These are phyloP conservation scores for Heimioporus sp. DNA, from an alignment of 768 basidiomycete genomes.

Conservation along the genomic window DNA sequence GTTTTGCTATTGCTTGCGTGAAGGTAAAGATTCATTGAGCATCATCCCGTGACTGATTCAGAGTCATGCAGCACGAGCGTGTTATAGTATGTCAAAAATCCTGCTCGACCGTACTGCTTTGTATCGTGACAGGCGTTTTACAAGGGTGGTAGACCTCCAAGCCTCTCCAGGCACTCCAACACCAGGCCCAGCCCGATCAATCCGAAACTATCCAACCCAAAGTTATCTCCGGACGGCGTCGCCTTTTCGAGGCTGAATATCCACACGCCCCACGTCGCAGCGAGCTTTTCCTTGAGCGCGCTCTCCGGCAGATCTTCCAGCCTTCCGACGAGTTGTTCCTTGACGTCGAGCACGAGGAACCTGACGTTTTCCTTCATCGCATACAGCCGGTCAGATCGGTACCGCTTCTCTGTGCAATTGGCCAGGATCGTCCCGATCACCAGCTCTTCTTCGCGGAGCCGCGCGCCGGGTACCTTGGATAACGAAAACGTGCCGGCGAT, in stretches of 20 bases:
- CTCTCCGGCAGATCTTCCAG: slow-evolving; percentile 21
- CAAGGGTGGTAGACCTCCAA: slow-evolving; percentile 30
- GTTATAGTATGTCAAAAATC: no score
- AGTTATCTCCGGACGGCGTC: slow-evolving; percentile 27
- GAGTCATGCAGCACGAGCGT: no score
- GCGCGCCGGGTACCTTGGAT: slow-evolving; percentile 51
- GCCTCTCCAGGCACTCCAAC: slow-evolving; percentile 54
- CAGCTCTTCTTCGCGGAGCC: slow-evolving; percentile 69
- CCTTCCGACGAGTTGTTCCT: slow-evolving; percentile 34
- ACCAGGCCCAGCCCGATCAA: slow-evolving; percentile 59
- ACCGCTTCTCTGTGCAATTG: slow-evolving; percentile 60
- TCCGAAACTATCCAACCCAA: slow-evolving; percentile 66
- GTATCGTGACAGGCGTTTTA: no score
- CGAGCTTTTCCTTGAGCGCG: slow-evolving; percentile 40
- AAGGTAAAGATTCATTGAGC: no score
- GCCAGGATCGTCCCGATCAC: slow-evolving; percentile 74
- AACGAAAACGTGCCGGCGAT: slow-evolving; percentile 68
- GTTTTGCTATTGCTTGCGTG: no score
- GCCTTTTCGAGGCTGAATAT: slow-evolving; percentile 44
- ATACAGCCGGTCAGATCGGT: slow-evolving; percentile 55
- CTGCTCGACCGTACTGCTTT: no score
- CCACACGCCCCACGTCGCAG: slow-evolving; percentile 67
- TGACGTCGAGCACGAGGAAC: slow-evolving; percentile 51
- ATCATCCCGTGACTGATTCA: no score
- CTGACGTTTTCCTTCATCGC: slow-evolving; percentile 60